Conservation (phyloP, 2,329 filamentous ascomycete species). For the Westerdykella sp. region DNA sequence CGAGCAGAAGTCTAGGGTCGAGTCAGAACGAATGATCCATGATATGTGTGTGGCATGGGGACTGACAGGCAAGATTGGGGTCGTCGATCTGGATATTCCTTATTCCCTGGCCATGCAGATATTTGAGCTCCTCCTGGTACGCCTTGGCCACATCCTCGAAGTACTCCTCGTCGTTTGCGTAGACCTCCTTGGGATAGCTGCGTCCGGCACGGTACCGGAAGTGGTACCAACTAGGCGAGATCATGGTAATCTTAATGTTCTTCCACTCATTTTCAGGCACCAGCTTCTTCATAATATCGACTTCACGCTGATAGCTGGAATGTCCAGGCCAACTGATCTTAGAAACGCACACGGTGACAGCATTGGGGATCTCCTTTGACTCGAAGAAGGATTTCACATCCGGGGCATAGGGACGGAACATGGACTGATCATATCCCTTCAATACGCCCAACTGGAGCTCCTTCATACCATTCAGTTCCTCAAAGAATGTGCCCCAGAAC, state of each 20-base stretch:
- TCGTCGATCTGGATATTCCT: constrained; percentile 47
- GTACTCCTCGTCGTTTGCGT: constrained; percentile 44
- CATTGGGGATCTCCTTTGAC: constrained; percentile 48
- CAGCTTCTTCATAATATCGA: constrained; percentile 53
- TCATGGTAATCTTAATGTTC: constrained; percentile 63
- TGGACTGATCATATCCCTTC: constrained; percentile 46
- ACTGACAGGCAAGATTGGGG: constrained; percentile 40
- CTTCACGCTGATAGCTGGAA: constrained; percentile 53
- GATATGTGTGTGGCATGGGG: background rate
- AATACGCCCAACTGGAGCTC: constrained; percentile 41
- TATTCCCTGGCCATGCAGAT: constrained; percentile 41
- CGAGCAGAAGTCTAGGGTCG: constrained; percentile 29
- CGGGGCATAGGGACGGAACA: constrained; percentile 55
- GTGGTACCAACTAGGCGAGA: constrained; percentile 65
- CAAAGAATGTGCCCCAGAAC: constrained; percentile 55
- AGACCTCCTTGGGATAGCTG: constrained; percentile 42
- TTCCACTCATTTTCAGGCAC: constrained; percentile 57
- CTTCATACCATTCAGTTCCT: constrained; percentile 50
- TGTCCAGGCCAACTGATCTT: constrained; percentile 53
- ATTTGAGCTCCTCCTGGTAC: constrained; percentile 43
- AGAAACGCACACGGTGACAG: constrained; percentile 51
- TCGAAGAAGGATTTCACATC: constrained; percentile 59
- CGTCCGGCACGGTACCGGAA: constrained; percentile 53
- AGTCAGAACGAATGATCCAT: background rate
- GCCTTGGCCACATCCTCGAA: constrained; percentile 44